Conservation (phyloP, 305 asterid genomes). For the Fraxinus xanthoxyloides region DNA sequence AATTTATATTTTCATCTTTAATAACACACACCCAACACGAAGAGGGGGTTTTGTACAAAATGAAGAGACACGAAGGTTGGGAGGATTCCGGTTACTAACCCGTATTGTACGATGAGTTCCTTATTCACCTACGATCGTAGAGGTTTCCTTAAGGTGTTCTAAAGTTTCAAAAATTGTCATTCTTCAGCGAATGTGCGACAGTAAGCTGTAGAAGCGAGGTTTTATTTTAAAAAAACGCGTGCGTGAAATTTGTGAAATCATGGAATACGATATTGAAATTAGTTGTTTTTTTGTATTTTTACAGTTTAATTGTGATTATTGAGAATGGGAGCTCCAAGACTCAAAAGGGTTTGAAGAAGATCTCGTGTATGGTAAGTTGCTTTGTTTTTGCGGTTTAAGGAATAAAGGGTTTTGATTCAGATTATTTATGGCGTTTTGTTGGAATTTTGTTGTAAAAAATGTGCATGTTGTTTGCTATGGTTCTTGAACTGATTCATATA, state of each 20-base stretch:
- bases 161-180: background rate
- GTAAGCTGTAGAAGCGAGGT: background rate
- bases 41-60: background rate
- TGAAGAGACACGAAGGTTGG: background rate
- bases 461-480: background rate
- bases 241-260: background rate
- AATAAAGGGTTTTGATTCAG: too few relatives aligned
- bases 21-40: background rate
- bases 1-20: background rate
- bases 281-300: too few relatives aligned
- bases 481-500: background rate
- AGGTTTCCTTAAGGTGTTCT: background rate
- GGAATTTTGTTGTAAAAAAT: too few relatives aligned
- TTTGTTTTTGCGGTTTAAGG: too few relatives aligned
- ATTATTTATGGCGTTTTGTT: too few relatives aligned
- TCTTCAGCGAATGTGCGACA: background rate
- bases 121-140: background rate
- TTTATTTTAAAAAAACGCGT: too few relatives aligned
- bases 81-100: background rate
- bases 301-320: background rate
- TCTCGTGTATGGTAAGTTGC: too few relatives aligned
- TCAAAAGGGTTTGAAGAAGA: too few relatives aligned
- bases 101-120: background rate
- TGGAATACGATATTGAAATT: background rate
- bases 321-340: background rate